Conservation (phyloP, 192 early-diverging fungal species). For the Umbelopsis isabellina region DNA sequence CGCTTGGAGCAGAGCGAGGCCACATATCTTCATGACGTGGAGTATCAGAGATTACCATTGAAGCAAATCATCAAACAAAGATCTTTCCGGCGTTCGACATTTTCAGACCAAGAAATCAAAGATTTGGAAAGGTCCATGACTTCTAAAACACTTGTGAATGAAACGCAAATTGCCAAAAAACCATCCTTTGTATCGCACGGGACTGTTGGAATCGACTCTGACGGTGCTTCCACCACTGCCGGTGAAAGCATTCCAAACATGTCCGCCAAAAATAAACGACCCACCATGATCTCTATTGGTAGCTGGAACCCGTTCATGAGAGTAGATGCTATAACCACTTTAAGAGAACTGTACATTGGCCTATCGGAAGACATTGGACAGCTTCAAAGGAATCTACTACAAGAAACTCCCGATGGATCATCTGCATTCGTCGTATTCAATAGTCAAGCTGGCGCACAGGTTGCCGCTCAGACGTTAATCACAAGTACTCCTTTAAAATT, state of each 20-base stretch:
- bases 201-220: not conserved
- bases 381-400: constrained; percentile 15
- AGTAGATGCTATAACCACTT: constrained; percentile 7
- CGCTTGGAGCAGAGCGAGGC: not conserved
- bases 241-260: constrained; percentile 31
- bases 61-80: constrained; percentile 4
- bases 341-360: not conserved
- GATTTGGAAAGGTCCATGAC: too few relatives aligned
- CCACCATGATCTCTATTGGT: constrained; percentile 37
- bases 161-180: not conserved
- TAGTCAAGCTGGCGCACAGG: constrained; percentile 66
- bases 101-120: not conserved
- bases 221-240: not conserved
- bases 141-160: too few relatives aligned
- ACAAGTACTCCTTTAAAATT: constrained; percentile 59
- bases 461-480: constrained; percentile 63
- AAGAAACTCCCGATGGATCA: constrained; percentile 11
- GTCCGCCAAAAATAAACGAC: constrained; percentile 35
- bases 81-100: not conserved
- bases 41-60: not conserved
- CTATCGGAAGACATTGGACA: constrained; percentile 48
- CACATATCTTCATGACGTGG: not conserved
- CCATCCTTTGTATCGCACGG: not conserved
- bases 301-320: constrained; percentile 9
- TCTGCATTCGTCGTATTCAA: constrained; percentile 80